A percentile compares a stretch with the other conserved stretches of the same genome.
phyloP scores from a whole-genome alignment of 2,329 filamentous ascomycete genomes.

The Aspergillus tubingensis region DNA sequence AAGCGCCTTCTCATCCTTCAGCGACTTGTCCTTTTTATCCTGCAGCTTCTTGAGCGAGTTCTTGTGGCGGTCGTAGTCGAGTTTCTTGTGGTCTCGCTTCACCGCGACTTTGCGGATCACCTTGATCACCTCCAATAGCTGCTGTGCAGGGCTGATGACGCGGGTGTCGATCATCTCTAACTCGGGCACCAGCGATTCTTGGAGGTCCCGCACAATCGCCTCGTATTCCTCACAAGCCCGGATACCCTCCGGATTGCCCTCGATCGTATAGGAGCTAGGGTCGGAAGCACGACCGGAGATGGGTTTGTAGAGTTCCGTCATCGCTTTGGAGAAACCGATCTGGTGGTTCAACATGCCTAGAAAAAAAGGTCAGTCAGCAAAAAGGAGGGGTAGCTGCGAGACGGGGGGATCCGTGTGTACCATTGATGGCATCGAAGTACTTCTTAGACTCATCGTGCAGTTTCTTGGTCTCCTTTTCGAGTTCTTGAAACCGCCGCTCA shows the following conservation, averaged over 20 bases:
- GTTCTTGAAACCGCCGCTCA: conserved; percentile 88
- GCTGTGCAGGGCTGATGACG: conserved; percentile 88
- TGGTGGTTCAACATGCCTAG: conserved; percentile 90
- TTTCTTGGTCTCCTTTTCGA: conserved; percentile 94
- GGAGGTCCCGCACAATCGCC: conserved; percentile 82
- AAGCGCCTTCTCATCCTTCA: conserved; percentile 96
- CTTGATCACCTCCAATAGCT: conserved; percentile 93
- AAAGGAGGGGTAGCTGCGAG: background rate
- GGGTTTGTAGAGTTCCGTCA: conserved; percentile 95
- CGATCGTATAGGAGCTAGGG: conserved; percentile 75
- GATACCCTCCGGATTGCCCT: conserved; percentile 92
- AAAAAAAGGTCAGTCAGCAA: conserved; percentile 2
- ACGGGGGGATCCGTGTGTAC: conserved; percentile 37
- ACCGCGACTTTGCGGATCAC: conserved; percentile 82
- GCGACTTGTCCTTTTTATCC: conserved; percentile 93
- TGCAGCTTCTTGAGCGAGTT: conserved; percentile 86
- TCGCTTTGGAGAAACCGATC: conserved; percentile 96
- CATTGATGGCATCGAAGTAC: conserved; percentile 97
- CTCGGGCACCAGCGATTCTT: conserved; percentile 84
- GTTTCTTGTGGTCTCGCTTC: conserved; percentile 96
- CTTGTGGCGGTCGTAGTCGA: conserved; percentile 90
- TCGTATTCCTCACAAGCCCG: conserved; percentile 96
- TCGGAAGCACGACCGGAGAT: conserved; percentile 96
- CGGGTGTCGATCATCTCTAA: conserved; percentile 95
- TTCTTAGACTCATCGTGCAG: conserved; percentile 96